Base-by-base conservation (phyloP, 805 yeast species). In the Phaffomyces antillensis region DNA sequence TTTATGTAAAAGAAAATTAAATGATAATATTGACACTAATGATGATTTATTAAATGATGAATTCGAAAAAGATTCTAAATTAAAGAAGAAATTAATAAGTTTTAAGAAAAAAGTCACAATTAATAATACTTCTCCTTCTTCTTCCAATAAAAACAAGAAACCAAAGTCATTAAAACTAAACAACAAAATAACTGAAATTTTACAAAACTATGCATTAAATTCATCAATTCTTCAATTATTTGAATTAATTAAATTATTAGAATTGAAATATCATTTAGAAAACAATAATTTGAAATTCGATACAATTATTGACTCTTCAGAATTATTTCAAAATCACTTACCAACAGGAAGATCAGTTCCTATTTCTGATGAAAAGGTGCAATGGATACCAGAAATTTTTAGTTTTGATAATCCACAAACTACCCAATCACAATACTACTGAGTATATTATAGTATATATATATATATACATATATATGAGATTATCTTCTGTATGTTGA, bases 201-300 rank as follows among this genome's bases (percentile, higher is more conserved):
- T 52, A 13, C 39, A 48, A 12, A 16, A 36, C 12, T 9, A 24
- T 15, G 23, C 47, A 3, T 23, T 52, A 3, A 57, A 67, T 28
- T 59, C 57, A 32, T 75, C 72, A 44, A 57, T 71, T 31, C 43
- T 62, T 0, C 63, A 58, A 43, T 46, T 74, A 18, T 72, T 73
- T 49, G 72, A 72, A 50, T 66, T 65, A 42, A 56, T 73, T 37
- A 55, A 71, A 17, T 56, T 56, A 23, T 58, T 72, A 24, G 68
- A 67, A 38, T 56, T 70, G 31, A 72, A 71, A 46, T 72, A 64
- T 41, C 60, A 66, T 28, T 64, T 73, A 45, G 76, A 73, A 45
- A 74, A 74, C 28, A 47, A 59, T 38, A 51, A 55, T 33, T 39
- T 59, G 24, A 51, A 50, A n/a, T 59, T 55, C 37, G 62, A 58